phyloP scores from a whole-genome alignment of 345 rosid genomes.

The Corchorus olitorius region DNA sequence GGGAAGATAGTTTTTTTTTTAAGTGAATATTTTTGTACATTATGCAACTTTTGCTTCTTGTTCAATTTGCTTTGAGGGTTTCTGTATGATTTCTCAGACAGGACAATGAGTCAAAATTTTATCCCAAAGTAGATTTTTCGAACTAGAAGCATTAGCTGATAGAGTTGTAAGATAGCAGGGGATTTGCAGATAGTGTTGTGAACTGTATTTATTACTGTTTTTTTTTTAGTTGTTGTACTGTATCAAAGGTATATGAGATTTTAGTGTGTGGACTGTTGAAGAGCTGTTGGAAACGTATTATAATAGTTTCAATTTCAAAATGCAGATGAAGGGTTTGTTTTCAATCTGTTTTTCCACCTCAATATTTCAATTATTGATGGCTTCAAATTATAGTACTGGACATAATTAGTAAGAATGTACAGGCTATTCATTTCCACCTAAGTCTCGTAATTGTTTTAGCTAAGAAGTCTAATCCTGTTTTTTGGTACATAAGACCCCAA shows the following conservation, averaged over 20 bases:
- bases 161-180: conserved; percentile 9
- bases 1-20: background rate
- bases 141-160: background rate
- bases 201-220: background rate
- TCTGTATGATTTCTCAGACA: background rate
- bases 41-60: background rate
- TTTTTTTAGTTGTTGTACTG: background rate
- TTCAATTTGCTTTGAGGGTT: conserved; percentile 2
- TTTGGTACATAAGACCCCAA: no score
- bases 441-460: no score
- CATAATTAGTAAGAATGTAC: background rate
- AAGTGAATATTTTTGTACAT: background rate
- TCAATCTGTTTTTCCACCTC: background rate
- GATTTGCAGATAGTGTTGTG: conserved; percentile 4
- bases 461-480: background rate
- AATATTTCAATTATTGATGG: background rate
- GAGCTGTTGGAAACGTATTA: background rate
- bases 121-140: background rate
- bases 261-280: background rate
- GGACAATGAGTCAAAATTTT: background rate
- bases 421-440: no score
- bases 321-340: background rate
- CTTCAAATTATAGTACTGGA: background rate
- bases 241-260: background rate
- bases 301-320: background rate